A percentile compares a stretch with the other conserved stretches of the same genome.
phyloP scores from a whole-genome alignment of 2,329 filamentous ascomycete genomes.

The Apiospora hydei region DNA sequence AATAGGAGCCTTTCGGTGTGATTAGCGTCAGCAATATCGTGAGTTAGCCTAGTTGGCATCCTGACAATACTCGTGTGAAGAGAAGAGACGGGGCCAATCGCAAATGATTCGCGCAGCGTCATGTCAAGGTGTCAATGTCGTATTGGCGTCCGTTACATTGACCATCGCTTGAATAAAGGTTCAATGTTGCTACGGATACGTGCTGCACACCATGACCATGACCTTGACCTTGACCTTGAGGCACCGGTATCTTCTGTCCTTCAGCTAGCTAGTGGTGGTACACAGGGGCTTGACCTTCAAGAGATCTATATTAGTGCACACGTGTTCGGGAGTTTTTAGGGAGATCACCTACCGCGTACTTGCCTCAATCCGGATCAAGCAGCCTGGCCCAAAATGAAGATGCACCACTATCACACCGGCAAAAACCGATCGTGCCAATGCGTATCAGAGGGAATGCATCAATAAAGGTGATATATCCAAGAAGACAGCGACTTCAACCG shows the following conservation, averaged over 20 bases:
- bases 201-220: background rate
- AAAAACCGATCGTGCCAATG: background rate
- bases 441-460: background rate
- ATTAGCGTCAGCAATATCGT: background rate
- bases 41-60: background rate
- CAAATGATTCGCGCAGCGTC: background rate
- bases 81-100: background rate
- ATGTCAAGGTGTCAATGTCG: background rate
- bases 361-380: background rate
- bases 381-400: background rate
- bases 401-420: background rate
- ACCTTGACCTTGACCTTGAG: no score
- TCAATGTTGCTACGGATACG: constrained; percentile 12
- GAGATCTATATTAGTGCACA: constrained; percentile 12
- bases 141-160: background rate
- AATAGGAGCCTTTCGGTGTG: background rate
- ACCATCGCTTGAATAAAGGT: background rate
- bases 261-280: no score
- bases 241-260: no score
- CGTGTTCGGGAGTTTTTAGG: constrained; percentile 4
- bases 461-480: background rate
- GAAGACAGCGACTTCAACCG: background rate
- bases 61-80: background rate
- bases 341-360: constrained; percentile 4
- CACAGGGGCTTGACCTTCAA: background rate